Base-by-base conservation (phyloP, 106 monocot genomes). In the Acorus gramineus region DNA sequence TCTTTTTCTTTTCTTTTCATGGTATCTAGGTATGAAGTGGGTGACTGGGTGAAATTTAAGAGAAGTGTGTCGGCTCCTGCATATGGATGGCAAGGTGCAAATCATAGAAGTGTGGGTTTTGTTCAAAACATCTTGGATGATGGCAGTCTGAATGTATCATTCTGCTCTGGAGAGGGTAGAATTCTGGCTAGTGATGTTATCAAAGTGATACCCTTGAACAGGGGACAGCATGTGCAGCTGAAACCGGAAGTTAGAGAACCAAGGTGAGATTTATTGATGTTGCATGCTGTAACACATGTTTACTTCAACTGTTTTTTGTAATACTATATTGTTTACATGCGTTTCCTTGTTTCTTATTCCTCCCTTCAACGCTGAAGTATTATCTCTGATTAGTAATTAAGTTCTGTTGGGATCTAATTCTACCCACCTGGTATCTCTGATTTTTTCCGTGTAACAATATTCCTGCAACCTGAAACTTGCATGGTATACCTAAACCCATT, bases 161-260 rank as follows among this genome's bases (percentile, higher is more conserved):
- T 98, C 74, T 98, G 88, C 65, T 63, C 88, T 57, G 98, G 98
- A 47, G 98, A 98, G 63, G 87, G 83, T 71, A 80, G 44, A 71
- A 76, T 89, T 60, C 67, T 84, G 69, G 52, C 73, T 50, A 84
- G 52, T 49, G 98, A 98, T 66, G 82, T 89, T 63, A 73, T 85
- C 5, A 98, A 98, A 76, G 74, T 98, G 4, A 89, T 98, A 66
- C 98, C 92, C 63, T 71, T 98, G 48, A 88, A 98, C 62, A 85
- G 92, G 50, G 98, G 98, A 8, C 98, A 98, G 44, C 92, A 92
- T 73, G 98, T 98, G 62, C 80, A 89, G 72, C 81, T 98, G 61
- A 98, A 86, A 56, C 44, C 77, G 54, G 85, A 92, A 69, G 85
- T 98, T 56, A 66, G 49, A 61, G 81, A 81, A 63, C 91, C 98